Evolutionary conservation across 805 yeast species (phyloP), one percentile per base, ranked within the genome.

Genomic region (Yarrowia porcina): DNA sequence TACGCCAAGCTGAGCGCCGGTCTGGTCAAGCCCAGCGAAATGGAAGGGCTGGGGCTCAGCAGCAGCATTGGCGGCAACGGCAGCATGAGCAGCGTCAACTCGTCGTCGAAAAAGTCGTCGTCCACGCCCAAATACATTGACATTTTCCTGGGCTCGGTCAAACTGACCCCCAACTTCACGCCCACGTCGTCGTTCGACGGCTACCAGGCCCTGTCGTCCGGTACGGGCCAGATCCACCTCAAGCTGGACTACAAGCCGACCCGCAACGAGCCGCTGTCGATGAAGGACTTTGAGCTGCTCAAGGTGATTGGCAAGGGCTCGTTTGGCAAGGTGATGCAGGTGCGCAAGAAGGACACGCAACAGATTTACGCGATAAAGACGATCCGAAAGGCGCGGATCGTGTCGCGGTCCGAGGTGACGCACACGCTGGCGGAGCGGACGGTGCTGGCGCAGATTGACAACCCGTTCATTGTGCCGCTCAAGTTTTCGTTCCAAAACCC

Each of bases 301-400:
- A 94, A 94, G 75, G 99, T 94, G 21, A 90, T 94, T 63, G 99
- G 99, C 36, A 94, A 94, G 73, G 99, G 99, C 8, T 91, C 97
- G 10, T 94, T 94, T 73, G 99, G 99, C 60, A 94, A 94, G 76
- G 99, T 94, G 61, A 94, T 94, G 98, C 99, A 94, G 75, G 99
- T 94, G 42, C 86, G 91, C 66, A 94, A 94, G 76, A 90, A 89
- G 69, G 99, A 94, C 74, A 94, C 99, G 2, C 88, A 88, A 67
- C 96, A 93, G 73, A 86, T 94, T 23, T 94, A 94, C 74, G 99
- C 99, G 1, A 79, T 94, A 72, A 94, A 94, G 75, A 91, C 97
- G 0, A 85, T 94, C 66, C 82, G 98, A 69, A 94, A 94, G 73
- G 90, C 96, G 18, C 97, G 94, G 72, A 91, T 94, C 68, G 96